Percentiles rank a stretch among this genome's conserved stretches.
Conservation (phyloP, 2,329 filamentous ascomycete species). For the Aspergillus udagawae region DNA sequence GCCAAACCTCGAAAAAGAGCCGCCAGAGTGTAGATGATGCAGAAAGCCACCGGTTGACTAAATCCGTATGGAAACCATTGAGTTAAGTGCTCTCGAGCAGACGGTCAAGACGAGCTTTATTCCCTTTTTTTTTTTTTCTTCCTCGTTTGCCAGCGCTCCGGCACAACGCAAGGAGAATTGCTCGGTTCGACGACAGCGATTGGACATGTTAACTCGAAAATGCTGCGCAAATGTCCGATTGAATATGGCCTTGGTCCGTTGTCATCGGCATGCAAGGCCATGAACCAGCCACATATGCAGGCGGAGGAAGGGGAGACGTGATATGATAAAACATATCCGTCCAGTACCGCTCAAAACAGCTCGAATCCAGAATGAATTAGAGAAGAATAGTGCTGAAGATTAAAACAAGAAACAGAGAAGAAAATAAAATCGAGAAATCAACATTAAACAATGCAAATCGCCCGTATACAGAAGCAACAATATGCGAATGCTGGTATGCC, state of each 20-base stretch:
- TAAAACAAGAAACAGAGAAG: slow-evolving; percentile 12
- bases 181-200: background rate
- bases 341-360: background rate
- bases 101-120: background rate
- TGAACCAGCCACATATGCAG: background rate
- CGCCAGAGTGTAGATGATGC: background rate
- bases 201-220: background rate
- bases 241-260: background rate
- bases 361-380: slow-evolving; percentile 8
- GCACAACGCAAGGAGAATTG: background rate
- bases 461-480: slow-evolving; percentile 31
- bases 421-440: slow-evolving; percentile 13
- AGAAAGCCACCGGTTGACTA: background rate
- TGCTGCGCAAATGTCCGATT: background rate
- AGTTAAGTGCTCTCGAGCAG: background rate
- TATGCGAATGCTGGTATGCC: slow-evolving; percentile 38
- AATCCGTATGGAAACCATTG: background rate
- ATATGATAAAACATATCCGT: background rate
- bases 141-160: background rate
- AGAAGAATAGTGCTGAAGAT: slow-evolving; percentile 10
- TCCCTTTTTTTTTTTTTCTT: background rate
- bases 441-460: slow-evolving; percentile 30
- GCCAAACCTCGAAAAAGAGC: background rate
- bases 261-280: background rate
- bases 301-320: background rate